Percentiles rank a stretch among this genome's conserved stretches.
These are phyloP conservation scores for Entophlyctis helioformis DNA, from an alignment of 192 early-diverging fungal species.

Conservation along the genomic window DNA sequence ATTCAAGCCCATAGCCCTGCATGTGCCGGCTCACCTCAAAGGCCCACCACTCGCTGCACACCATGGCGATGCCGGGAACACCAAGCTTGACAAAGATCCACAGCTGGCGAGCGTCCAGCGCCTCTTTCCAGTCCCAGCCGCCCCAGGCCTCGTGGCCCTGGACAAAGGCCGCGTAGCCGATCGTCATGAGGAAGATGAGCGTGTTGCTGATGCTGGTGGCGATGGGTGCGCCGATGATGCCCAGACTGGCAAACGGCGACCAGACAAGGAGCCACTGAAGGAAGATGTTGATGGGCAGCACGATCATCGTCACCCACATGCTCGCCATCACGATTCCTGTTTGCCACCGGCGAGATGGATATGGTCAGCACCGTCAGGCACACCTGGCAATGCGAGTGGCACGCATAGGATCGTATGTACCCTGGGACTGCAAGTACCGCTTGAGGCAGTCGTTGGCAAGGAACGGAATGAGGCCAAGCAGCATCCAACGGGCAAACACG, in stretches of 20 bases:
- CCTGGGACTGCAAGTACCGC: slow-evolving; percentile 81
- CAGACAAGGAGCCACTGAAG: slow-evolving; percentile 77
- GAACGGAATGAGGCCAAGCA: slow-evolving; percentile 64
- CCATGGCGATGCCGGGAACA: slow-evolving; percentile 66
- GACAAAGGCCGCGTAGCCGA: slow-evolving; percentile 48
- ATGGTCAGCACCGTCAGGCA: too few relatives aligned
- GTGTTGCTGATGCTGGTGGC: slow-evolving; percentile 68
- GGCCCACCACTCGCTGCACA: slow-evolving; percentile 46
- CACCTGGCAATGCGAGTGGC: too few relatives aligned
- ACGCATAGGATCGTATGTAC: slow-evolving; percentile 8
- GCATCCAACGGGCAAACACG: slow-evolving; percentile 50
- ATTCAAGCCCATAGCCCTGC: too few relatives aligned
- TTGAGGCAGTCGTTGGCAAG: slow-evolving; percentile 77
- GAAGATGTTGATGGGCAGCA: slow-evolving; percentile 58
- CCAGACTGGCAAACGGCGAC: slow-evolving; percentile 49
- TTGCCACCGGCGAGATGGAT: too few relatives aligned
- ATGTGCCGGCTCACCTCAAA: too few relatives aligned
- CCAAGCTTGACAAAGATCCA: slow-evolving; percentile 42
- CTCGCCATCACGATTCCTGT: slow-evolving; percentile 68
- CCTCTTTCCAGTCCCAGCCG: slow-evolving; percentile 61
- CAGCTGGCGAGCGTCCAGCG: slow-evolving; percentile 31
- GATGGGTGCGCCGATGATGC: slow-evolving; percentile 75
- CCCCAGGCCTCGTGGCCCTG: slow-evolving; percentile 70
- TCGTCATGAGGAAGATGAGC: slow-evolving; percentile 50
- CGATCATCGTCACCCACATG: slow-evolving; percentile 59